A percentile compares a stretch with the other conserved stretches of the same genome.
phyloP scores from a whole-genome alignment of 2,329 filamentous ascomycete species.

The Pseudogymnoascus sp. region DNA sequence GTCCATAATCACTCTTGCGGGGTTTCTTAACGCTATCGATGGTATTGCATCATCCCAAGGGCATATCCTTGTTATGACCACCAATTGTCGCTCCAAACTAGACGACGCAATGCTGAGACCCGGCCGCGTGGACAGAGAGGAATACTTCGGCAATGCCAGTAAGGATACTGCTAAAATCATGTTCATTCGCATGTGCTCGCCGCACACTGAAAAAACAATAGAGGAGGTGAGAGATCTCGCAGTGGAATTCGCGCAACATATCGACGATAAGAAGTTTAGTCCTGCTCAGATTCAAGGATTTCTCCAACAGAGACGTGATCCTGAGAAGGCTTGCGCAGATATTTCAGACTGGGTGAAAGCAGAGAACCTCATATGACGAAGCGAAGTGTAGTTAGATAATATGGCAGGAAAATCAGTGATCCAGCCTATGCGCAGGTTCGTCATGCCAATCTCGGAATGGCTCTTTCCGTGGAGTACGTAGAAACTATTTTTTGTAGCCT shows the following conservation, averaged over 20 bases:
- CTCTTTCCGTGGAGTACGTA: too few species aligned
- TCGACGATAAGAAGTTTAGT: constrained; percentile 47
- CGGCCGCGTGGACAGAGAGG: constrained; percentile 63
- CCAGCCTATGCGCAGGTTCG: too few species aligned
- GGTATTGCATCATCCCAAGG: constrained; percentile 75
- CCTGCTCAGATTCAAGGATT: constrained; percentile 61
- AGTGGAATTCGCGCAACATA: constrained; percentile 41
- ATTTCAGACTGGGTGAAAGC: neutral
- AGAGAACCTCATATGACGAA: neutral
- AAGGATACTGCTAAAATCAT: neutral
- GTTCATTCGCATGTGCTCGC: constrained; percentile 12
- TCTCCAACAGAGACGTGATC: constrained; percentile 51
- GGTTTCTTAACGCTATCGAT: constrained; percentile 76
- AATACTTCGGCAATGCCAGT: constrained; percentile 54
- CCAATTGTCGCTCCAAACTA: constrained; percentile 65
- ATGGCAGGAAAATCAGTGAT: neutral
- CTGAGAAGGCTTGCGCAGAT: constrained; percentile 37
- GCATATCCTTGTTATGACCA: constrained; percentile 74
- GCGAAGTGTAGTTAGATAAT: neutral
- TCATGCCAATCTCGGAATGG: too few species aligned
- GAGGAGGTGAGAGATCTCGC: constrained; percentile 30
- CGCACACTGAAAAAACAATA: constrained; percentile 26
- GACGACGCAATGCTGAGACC: constrained; percentile 69
- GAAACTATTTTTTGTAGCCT: too few species aligned
- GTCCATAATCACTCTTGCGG: constrained; percentile 59